Base-by-base conservation (phyloP, 2,329 filamentous ascomycete genomes). In the Paraphaeosphaeria sporulosa region DNA sequence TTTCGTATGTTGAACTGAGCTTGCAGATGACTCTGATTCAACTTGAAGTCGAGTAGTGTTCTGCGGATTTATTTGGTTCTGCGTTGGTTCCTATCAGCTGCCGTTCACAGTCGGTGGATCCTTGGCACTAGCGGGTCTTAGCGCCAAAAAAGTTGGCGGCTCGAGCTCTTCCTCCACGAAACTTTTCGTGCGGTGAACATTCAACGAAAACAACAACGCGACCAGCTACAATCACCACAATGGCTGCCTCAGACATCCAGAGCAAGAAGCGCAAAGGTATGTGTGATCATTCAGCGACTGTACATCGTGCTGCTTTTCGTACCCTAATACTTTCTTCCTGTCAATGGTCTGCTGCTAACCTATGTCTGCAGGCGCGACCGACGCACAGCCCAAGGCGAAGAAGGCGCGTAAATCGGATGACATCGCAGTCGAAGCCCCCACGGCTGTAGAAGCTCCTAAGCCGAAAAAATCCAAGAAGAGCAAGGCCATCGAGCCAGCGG, bases 261-360 rank as follows among this genome's bases (percentile, higher is more conserved):
- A 78, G 78, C 43, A 87, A 84, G 73, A 87, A 87, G 82, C 82
- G 83, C 76, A 85, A 85, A 71, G 81, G 83, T 83, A 74, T 43
- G 71, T 40, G 1, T 23, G 10, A 17, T 15, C 13, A 3, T 10
- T 9, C 15, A n/a, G 13, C 38, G 9, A 51, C 25, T 34, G 32
- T 23, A 23, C 12, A 3, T 23, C 13, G 42, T 23, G 19, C 10
- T 21, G 19, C 19, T n/a, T 6, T 9, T 19, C 27, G 17, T n/a
- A 13, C 4, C 6, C 13, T 34, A 36, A 17, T 30, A 2, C 27
- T 61, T 53, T 58, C 57, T 66, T 13, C 40, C 63, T 19, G 4
- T 13, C 3, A 21, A 8, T 19, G 13, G 50, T 43, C 57, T 13
- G 25, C n/a, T 46, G 44, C 64, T 63, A 60, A 69, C 48, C 21